These are phyloP conservation scores for Microcyclospora pomicola DNA, from an alignment of 2,329 filamentous ascomycete genomes.

Conservation along the genomic window DNA sequence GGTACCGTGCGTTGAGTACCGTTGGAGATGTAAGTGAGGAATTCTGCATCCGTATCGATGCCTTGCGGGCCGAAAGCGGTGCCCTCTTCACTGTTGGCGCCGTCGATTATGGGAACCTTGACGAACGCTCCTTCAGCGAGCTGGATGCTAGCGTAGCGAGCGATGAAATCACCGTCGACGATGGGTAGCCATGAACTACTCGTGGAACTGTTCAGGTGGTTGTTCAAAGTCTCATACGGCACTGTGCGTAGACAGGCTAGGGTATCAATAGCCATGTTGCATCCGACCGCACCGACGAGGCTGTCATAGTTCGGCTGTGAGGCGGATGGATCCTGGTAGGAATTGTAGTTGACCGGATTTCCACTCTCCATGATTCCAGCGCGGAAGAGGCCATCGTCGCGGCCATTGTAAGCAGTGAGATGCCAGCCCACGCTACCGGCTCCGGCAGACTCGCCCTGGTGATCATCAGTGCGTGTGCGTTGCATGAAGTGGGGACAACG, in stretches of 20 bases:
- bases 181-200: conserved; percentile 28
- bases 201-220: conserved; percentile 17
- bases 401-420: conserved; percentile 34
- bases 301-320: conserved; percentile 47
- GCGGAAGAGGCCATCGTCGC: conserved; percentile 35
- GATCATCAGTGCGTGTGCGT: background rate
- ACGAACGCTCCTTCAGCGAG: conserved; percentile 46
- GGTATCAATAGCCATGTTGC: conserved; percentile 41
- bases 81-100: conserved; percentile 54
- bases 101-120: conserved; percentile 48
- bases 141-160: conserved; percentile 39
- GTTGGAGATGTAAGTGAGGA: conserved; percentile 29
- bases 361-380: conserved; percentile 34
- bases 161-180: conserved; percentile 44
- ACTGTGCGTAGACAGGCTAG: conserved; percentile 50
- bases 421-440: conserved; percentile 32
- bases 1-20: conserved; percentile 8
- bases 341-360: conserved; percentile 13
- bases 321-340: conserved; percentile 6
- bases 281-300: conserved; percentile 47
- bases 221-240: conserved; percentile 17
- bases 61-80: conserved; percentile 39
- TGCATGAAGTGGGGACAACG: background rate
- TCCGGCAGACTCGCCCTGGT: conserved; percentile 24
- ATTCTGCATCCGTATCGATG: conserved; percentile 43